Evolutionary conservation across 768 basidiomycete species (phyloP).

Genomic region (Suillus clintonianus): DNA sequence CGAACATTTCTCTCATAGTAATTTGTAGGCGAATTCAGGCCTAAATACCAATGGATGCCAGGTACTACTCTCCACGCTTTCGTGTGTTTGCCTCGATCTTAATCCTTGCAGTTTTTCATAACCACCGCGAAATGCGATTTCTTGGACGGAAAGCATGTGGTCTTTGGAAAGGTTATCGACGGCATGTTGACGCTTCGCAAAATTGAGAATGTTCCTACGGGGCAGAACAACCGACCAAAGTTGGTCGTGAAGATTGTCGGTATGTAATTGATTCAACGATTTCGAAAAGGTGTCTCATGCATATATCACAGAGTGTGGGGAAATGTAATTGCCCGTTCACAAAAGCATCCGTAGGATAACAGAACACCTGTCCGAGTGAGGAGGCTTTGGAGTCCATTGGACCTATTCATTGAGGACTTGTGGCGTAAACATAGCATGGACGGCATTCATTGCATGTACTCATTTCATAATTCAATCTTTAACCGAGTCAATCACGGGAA

Average conservation of each 20-base stretch:
- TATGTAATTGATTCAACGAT: conserved; percentile 32
- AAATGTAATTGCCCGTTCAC: conserved; percentile 43
- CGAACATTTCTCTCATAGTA: conserved; percentile 1
- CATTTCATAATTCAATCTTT: not conserved
- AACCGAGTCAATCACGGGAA: not conserved
- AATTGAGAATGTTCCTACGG: conserved; percentile 94
- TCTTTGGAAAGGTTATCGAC: conserved; percentile 88
- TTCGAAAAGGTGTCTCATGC: not conserved
- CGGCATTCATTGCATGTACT: not conserved
- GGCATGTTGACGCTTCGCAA: conserved; percentile 95
- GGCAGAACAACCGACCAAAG: conserved; percentile 88
- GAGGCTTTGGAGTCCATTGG: not conserved
- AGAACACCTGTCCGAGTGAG: not conserved
- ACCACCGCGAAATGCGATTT: conserved; percentile 95
- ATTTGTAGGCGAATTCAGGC: conserved; percentile 88
- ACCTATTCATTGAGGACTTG: not conserved
- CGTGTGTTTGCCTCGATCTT: not conserved
- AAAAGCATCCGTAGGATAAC: not conserved
- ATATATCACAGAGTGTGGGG: conserved; percentile 50
- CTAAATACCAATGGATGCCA: conserved; percentile 94
- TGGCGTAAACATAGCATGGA: not conserved
- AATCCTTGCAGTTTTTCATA: conserved; percentile 81
- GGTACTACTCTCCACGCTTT: conserved; percentile 30
- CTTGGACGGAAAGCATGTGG: conserved; percentile 92
- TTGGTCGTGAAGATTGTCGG: conserved; percentile 86